Percentiles rank a stretch among this genome's conserved stretches.
Evolutionary conservation across 108 stramenopile genomes (phyloP).

Genomic region (Nitzschia palea): DNA sequence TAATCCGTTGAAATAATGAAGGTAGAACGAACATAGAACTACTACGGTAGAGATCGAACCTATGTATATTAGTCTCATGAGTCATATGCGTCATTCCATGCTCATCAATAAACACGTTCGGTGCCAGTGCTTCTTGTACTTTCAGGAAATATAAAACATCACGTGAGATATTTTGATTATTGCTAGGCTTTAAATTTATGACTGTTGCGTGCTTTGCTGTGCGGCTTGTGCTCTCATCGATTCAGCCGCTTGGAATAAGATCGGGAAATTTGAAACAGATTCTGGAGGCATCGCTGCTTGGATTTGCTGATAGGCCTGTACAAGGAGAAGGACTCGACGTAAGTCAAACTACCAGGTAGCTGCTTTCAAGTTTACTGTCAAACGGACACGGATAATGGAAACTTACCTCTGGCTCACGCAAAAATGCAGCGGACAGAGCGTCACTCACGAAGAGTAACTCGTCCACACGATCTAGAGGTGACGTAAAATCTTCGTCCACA

Average conservation of each 20-base stretch:
- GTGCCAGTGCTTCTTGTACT: too few relatives aligned
- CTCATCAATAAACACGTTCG: too few relatives aligned
- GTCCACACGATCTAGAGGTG: constrained; percentile 78
- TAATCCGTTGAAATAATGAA: too few relatives aligned
- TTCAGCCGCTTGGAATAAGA: constrained; percentile 72
- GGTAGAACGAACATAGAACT: too few relatives aligned
- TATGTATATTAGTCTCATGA: too few relatives aligned
- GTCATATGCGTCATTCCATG: too few relatives aligned
- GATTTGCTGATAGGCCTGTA: constrained; percentile 68
- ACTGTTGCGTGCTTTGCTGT: constrained; percentile 34
- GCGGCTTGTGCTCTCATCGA: constrained; percentile 44
- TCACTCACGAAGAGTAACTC: constrained; percentile 76
- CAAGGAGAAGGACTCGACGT: background rate
- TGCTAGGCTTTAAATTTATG: background rate
- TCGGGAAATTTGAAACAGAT: constrained; percentile 59
- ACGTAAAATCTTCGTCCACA: constrained; percentile 82
- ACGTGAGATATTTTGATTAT: background rate
- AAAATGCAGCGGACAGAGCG: constrained; percentile 68
- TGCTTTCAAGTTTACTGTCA: too few relatives aligned
- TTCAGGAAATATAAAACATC: too few relatives aligned
- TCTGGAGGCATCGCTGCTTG: constrained; percentile 73
- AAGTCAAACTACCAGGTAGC: too few relatives aligned
- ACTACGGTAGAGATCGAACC: too few relatives aligned
- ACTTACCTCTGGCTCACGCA: constrained; percentile 71
- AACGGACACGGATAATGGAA: too few relatives aligned